phyloP scores from a whole-genome alignment of 805 yeast genomes.

The Zygoascus bituminiphila region DNA sequence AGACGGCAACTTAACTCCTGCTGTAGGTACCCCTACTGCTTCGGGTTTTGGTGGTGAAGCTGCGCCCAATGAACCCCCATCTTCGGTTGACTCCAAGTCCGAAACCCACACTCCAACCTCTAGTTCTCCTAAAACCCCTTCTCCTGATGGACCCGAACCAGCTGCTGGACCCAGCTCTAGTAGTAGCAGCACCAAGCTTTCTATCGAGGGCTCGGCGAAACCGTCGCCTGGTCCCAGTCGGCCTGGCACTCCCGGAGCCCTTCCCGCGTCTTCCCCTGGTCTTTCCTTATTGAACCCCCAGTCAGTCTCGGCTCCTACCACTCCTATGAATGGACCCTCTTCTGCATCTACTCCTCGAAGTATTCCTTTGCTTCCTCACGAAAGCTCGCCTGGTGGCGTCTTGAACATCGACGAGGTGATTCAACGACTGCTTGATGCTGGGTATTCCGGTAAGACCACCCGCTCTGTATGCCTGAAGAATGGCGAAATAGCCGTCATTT shows the following conservation, averaged over 20 bases:
- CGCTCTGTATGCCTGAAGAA: constrained; percentile 82
- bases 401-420: constrained; percentile 78
- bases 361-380: constrained; percentile 5
- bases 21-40: constrained; percentile 1
- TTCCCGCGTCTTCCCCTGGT: neutral
- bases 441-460: constrained; percentile 89
- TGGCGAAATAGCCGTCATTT: constrained; percentile 79
- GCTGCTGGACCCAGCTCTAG: neutral
- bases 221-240: neutral
- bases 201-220: neutral
- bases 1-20: constrained; percentile 28
- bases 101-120: neutral
- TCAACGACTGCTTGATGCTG: constrained; percentile 88
- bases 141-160: neutral
- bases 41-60: neutral
- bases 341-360: constrained; percentile 9
- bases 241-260: neutral
- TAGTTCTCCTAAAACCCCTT: constrained; percentile 1
- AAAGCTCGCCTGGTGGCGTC: constrained; percentile 11
- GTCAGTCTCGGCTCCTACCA: constrained; percentile 15
- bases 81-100: neutral
- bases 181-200: neutral
- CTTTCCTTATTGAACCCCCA: neutral
- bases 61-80: neutral
- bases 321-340: constrained; percentile 15